phyloP scores from a whole-genome alignment of 2,329 filamentous ascomycete genomes.

The Penicillium sp. region DNA sequence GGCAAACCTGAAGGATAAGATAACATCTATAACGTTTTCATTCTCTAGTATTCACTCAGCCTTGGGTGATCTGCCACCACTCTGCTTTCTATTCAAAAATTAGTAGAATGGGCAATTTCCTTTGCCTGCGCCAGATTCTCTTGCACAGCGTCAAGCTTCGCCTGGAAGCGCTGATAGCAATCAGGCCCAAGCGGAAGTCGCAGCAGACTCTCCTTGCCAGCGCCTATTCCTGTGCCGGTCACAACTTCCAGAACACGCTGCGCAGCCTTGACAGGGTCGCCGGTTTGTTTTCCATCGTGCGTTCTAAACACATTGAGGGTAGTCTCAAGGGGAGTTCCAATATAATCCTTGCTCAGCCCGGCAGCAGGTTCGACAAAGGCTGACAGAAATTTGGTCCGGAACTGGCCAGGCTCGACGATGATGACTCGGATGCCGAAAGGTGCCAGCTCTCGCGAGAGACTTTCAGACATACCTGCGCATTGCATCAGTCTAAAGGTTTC shows the following conservation, averaged over 20 bases:
- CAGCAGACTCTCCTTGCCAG: constrained; percentile 24
- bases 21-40: not conserved
- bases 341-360: constrained; percentile 22
- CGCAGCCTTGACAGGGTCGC: constrained; percentile 31
- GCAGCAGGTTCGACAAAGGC: constrained; percentile 20
- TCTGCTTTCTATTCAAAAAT: constrained; percentile 5
- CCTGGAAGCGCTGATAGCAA: constrained; percentile 22
- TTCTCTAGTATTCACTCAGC: not conserved
- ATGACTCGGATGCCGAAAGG: constrained; percentile 31
- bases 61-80: not conserved
- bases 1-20: too few species aligned
- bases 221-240: constrained; percentile 27
- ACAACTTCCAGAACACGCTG: constrained; percentile 31
- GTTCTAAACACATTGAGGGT: constrained; percentile 15
- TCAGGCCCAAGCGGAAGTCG: constrained; percentile 33
- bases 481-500: not conserved
- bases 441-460: constrained; percentile 26
- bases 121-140: constrained; percentile 19
- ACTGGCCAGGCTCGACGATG: constrained; percentile 29
- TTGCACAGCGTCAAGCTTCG: constrained; percentile 20
- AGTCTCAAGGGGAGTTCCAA: constrained; percentile 19
- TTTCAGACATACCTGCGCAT: constrained; percentile 27
- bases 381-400: constrained; percentile 30
- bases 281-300: constrained; percentile 24
- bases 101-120: constrained; percentile 19